A percentile compares a stretch with the other conserved stretches of the same genome.
Conservation (phyloP, 371 early-diverging fungal genomes). For the Circinella minor region DNA sequence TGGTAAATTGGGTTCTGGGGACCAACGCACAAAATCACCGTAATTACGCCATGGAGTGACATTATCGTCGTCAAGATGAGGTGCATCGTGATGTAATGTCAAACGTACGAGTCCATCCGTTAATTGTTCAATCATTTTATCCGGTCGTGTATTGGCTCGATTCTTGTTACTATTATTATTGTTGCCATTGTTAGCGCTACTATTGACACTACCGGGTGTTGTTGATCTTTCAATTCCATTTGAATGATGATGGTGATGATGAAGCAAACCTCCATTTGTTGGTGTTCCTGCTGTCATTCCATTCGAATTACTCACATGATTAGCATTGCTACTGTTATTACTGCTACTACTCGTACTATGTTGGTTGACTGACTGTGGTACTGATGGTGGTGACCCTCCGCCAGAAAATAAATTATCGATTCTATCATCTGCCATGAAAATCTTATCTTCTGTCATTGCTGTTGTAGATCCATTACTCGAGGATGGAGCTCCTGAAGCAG, state of each 20-base stretch:
- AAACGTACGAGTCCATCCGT: conserved; percentile 42
- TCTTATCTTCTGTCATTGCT: conserved; percentile 17
- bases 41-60: conserved; percentile 23
- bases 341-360: conserved; percentile 3
- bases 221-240: conserved; percentile 1
- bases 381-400: conserved; percentile 3
- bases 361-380: not conserved
- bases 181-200: not conserved
- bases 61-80: conserved; percentile 17
- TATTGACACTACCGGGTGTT: not conserved
- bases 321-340: not conserved
- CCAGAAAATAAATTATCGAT: conserved; percentile 36
- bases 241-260: not conserved
- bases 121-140: conserved; percentile 50
- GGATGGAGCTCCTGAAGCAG: not conserved
- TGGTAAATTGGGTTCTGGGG: conserved; percentile 27
- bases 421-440: conserved; percentile 24
- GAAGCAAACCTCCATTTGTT: not conserved
- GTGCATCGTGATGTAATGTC: conserved; percentile 34
- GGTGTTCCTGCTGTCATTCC: no score
- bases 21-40: conserved; percentile 34
- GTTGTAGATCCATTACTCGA: not conserved
- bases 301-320: no score
- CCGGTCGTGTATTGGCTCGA: conserved; percentile 31
- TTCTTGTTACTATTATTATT: conserved; percentile 1